Base-by-base conservation (phyloP, 2,329 filamentous ascomycete species). In the Aspergillus caelatus region DNA sequence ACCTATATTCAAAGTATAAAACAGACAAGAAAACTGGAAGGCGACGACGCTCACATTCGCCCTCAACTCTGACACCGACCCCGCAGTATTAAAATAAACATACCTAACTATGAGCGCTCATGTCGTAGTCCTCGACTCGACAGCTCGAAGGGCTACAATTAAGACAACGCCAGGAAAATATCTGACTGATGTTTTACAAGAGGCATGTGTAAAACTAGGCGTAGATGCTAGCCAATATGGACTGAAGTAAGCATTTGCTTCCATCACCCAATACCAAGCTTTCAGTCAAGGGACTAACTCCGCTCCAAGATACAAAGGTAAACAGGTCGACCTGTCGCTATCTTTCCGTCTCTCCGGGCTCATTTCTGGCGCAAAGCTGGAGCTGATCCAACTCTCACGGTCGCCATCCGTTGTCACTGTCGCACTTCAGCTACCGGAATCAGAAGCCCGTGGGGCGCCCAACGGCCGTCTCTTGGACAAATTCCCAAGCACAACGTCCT, bases 381-480 rank as follows among this genome's bases (percentile, higher is more conserved):
- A 98, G 75, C 91, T 99, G 57, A 90, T 97, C 26, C 89, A 92
- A 74, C 89, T 91, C 63, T 95, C 94, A 53, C 91, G 92, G 62
- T 95, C 93, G 0, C 91, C 94, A 0, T 90, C 92, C 1, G 90
- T 91, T 55, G 90, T 99, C 61, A 93, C 91, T 46, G 90, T 99
- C 48, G 94, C 92, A n/a, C 82, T 99, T 14, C 92, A 96, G 74
- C 82, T 97, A 32, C 92, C 93, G 4, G 85, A 89, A 41, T 86
- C 89, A 26, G 91, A 95, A 74, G 88, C 85, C 23, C 82, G 81
- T 52, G 82, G 85, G 56, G 83, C 86, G 23, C 85, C 88, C 1
- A 88, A 87, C 67, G 87, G 88, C 28, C 88, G 93, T 34, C 79
- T 96, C 46, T 87, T 89, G 61, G 89, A 95, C 75, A 97, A 95